Evolutionary conservation across 1,284 basidiomycete species (phyloP).

Genomic region (Pterulicium gracile): DNA sequence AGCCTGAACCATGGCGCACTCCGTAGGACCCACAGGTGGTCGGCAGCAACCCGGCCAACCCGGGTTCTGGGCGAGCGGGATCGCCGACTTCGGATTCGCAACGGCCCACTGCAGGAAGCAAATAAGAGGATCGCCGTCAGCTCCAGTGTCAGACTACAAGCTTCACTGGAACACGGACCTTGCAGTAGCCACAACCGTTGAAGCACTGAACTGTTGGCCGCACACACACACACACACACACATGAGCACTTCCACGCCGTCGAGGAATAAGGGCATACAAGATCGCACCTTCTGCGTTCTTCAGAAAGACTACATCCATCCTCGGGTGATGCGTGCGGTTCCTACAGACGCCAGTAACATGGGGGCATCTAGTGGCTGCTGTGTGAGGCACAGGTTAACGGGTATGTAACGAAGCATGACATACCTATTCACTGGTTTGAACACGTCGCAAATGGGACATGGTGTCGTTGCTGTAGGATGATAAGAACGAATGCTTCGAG

Average conservation of each 20-base stretch:
- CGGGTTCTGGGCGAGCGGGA: slow-evolving; percentile 46
- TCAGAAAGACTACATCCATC: slow-evolving; percentile 63
- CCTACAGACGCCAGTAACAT: slow-evolving; percentile 59
- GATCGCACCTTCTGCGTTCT: slow-evolving; percentile 68
- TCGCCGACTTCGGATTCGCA: slow-evolving; percentile 38
- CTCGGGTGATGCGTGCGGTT: slow-evolving; percentile 62
- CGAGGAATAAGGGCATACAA: slow-evolving; percentile 11
- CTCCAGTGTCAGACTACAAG: too few species aligned
- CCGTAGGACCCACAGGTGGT: slow-evolving; percentile 38
- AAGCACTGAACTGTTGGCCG: slow-evolving; percentile 57
- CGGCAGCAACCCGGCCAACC: slow-evolving; percentile 82
- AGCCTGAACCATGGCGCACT: slow-evolving; percentile 49
- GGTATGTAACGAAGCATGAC: slow-evolving; percentile 27
- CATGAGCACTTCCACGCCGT: slow-evolving; percentile 6
- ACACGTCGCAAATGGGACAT: slow-evolving; percentile 74
- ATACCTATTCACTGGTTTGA: not conserved
- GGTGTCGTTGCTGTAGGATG: not conserved
- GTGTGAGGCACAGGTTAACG: slow-evolving; percentile 12
- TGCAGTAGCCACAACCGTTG: slow-evolving; percentile 79
- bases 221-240: too few species aligned
- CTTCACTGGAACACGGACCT: slow-evolving; percentile 48
- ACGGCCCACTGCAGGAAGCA: slow-evolving; percentile 49
- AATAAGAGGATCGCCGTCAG: slow-evolving; percentile 13
- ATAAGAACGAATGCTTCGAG: not conserved
- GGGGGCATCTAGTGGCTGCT: slow-evolving; percentile 68